A percentile compares a stretch with the other conserved stretches of the same genome.
Evolutionary conservation across 257 asterid species (phyloP).

Genomic region (Solanum pimpinellifolium): DNA sequence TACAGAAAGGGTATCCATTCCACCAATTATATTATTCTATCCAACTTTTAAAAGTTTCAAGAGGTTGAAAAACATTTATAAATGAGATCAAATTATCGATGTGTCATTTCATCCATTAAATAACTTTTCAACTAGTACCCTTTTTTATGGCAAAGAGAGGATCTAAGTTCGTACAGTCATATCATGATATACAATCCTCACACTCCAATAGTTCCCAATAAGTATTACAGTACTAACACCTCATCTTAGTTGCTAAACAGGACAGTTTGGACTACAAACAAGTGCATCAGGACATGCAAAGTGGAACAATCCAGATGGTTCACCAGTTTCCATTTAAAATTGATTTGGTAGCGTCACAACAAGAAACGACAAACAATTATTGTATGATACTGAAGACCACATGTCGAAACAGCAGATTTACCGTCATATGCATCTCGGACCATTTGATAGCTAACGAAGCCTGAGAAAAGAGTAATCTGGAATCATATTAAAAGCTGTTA

Average conservation of each 20-base stretch:
- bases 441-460: slow-evolving; percentile 97
- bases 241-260: neutral
- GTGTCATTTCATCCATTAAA: neutral
- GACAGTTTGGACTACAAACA: neutral
- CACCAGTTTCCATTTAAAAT: neutral
- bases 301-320: neutral
- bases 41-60: neutral
- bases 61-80: neutral
- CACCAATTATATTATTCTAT: neutral
- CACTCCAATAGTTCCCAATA: neutral
- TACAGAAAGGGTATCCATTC: neutral
- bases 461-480: slow-evolving; percentile 93
- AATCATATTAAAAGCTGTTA: slow-evolving; percentile 15
- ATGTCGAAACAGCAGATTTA: slow-evolving; percentile 17
- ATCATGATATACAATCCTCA: neutral
- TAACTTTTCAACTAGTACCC: neutral
- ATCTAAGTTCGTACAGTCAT: neutral
- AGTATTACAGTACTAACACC: neutral
- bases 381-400: neutral
- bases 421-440: slow-evolving; percentile 98
- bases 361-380: neutral
- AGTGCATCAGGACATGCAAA: neutral
- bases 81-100: neutral
- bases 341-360: neutral
- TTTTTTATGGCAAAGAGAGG: neutral